Base-by-base conservation (phyloP, 164 flowering plant genomes). In the Kalanchoe fedtschenkoi region DNA sequence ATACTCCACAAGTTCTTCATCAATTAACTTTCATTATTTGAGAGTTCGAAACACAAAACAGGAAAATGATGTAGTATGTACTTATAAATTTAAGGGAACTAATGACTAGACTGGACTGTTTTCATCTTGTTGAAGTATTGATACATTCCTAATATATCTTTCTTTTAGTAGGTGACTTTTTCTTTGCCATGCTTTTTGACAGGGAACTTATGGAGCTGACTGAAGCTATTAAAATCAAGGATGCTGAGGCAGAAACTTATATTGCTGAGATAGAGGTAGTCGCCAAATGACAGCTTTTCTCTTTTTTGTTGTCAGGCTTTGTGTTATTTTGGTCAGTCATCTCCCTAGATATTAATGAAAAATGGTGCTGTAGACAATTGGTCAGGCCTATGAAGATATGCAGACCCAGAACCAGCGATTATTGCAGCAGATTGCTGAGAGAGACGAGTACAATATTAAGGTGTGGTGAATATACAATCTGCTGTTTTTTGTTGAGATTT, bases 341-440 rank as follows among this genome's bases (percentile, higher is more conserved):
- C 35, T 28, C 35, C 56, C 26, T 6, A 10, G 24, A 19, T 51
- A 8, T 13, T 41, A 19, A 26, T 58, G 24, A 26, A 10, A 26
- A 51, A 3, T 24, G 32, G 19, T 58, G 33, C 34, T 11, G 57
- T 30, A 89, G 96, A 89, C 89, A 43, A 82, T 89, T 64, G 95
- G 96, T 63, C 96, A 87, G 74, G 93, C 96, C 56, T 89, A 87
- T 61, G 96, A 89, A 73, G 96, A 89, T 75, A 89, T 89, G 96
- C 95, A 85, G 74, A 77, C 84, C 13, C 96, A 87, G 74, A 85
- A 87, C 71, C 89, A 83, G 55, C 89, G 77, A 72, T 75, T 89
- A 58, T 68, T 82, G 74, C 82, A 80, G 74, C 89, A 81, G 80
- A 77, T 89, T 60, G 62, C 87, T 34, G 88, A 84, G 69, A 80